Evolutionary conservation across 164 flowering plant species (phyloP).

Genomic region (Vitis riparia): DNA sequence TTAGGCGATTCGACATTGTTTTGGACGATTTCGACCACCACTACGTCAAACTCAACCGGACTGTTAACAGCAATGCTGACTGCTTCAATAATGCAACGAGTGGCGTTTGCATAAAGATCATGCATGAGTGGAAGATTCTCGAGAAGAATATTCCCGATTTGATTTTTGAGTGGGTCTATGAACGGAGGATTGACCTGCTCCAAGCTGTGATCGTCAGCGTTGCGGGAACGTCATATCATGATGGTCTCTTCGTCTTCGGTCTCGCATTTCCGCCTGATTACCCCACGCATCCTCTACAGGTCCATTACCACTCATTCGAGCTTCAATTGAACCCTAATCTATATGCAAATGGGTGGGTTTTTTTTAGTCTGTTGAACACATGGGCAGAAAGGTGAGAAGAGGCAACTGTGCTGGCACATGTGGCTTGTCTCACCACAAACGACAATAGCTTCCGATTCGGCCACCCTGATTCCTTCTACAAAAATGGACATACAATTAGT

Average conservation of each 20-base stretch:
- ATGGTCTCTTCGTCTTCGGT: conserved; percentile 48
- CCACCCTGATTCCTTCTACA: conserved; percentile 30
- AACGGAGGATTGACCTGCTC: conserved; percentile 35
- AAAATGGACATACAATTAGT: conserved; percentile 81
- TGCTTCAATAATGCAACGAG: conserved; percentile 9
- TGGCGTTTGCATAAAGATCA: conserved; percentile 29
- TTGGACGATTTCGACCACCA: conserved; percentile 36
- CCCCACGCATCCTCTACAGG: conserved; percentile 32
- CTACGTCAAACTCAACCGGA: conserved; percentile 4
- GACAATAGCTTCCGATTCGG: conserved; percentile 32
- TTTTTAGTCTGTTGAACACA: conserved; percentile 51
- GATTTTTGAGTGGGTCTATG: conserved; percentile 38
- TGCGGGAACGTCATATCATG: conserved; percentile 47
- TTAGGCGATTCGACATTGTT: conserved; percentile 34
- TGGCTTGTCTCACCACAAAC: conserved; percentile 51
- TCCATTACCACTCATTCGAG: conserved; percentile 33
- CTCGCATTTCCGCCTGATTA: conserved; percentile 35
- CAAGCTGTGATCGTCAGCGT: conserved; percentile 42
- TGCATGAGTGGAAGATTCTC: conserved; percentile 44
- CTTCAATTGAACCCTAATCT: conserved; percentile 37
- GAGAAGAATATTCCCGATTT: conserved; percentile 33
- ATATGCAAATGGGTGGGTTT: conserved; percentile 32
- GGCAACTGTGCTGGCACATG: conserved; percentile 68
- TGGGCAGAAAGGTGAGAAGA: conserved; percentile 60
- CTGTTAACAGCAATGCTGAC: neutral